Percentiles rank a stretch among this genome's conserved stretches.
Evolutionary conservation across 1,284 basidiomycete species (phyloP).

Genomic region (Baeospora myosura): DNA sequence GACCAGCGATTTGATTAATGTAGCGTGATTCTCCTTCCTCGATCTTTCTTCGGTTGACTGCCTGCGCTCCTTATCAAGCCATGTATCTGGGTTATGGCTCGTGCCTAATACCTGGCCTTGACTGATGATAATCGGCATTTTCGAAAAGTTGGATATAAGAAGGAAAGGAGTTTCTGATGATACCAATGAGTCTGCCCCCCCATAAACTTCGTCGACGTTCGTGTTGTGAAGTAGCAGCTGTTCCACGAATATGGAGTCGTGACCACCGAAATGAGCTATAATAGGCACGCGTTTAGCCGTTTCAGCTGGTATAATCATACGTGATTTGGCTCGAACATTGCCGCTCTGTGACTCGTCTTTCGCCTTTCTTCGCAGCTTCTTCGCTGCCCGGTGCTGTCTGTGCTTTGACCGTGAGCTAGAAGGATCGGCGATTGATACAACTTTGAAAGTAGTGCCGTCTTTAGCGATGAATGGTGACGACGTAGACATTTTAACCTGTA

Average conservation of each 20-base stretch:
- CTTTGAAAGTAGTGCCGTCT: constrained; percentile 9
- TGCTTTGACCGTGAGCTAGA: constrained; percentile 6
- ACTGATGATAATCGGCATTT: constrained; percentile 10
- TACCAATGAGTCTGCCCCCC: constrained; percentile 15
- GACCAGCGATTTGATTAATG: not conserved
- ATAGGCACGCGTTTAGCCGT: not conserved
- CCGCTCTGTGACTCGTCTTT: not conserved
- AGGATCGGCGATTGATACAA: not conserved
- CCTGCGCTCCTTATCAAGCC: no score
- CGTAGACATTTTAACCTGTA: constrained; percentile 8
- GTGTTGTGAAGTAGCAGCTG: not conserved
- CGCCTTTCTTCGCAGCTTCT: not conserved
- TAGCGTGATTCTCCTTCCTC: not conserved
- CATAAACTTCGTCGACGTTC: constrained; percentile 13
- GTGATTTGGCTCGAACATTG: constrained; percentile 1
- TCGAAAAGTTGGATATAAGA: constrained; percentile 17
- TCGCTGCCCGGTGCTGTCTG: not conserved
- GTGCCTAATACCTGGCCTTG: constrained; percentile 14
- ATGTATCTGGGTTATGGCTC: not conserved
- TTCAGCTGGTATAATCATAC: constrained; percentile 11
- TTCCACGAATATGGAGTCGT: constrained; percentile 5
- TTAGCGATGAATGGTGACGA: constrained; percentile 1
- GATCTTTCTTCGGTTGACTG: no score
- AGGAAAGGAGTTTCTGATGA: constrained; percentile 9
- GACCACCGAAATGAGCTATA: not conserved